Base-by-base conservation (phyloP, 2,329 filamentous ascomycete genomes). In the Claviceps cyperi region DNA sequence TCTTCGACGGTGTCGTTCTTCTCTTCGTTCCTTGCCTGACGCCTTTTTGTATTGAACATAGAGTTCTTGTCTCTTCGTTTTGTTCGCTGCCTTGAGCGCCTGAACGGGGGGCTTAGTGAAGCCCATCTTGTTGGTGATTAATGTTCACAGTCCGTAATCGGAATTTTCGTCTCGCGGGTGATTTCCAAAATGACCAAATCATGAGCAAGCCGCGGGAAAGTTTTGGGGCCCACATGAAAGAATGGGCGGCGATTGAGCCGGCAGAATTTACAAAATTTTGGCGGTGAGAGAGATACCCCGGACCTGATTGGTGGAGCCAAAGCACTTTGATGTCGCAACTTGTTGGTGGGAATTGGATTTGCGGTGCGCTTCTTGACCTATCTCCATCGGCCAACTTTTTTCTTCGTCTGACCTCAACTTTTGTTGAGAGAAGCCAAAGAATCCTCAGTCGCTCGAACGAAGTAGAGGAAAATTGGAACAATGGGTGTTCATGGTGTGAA, bases 1-100 rank as follows among this genome's bases (percentile, higher is more conserved):
- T 69, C 87, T 89, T 53, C 87, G 76, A 46, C 78, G 78, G 63
- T 89, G 84, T 54, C 90, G 81, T 60, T 82, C 77, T 59, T 89
- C 85, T 60, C 86, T 81, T 59, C 84, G 86, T 45, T 81, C 72
- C 62, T 81, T 83, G 62, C 88, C 85, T 56, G 79, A 79, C 43
- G 77, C 73, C 62, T 84, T 84, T 69, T 96, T 97, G 62, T 84
- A 77, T 58, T 86, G 81, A 53, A 95, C 74, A 62, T 89, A 84
- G 53, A 91, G 76, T 58, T 83, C 75, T 64, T 92, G 78, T 54
- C 92, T 78, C 62, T 82, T 83, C 21, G 86, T 69, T 66, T 95
- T 96, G 69, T 94, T 94, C 53, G 74, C 76, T 1, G 81, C 66
- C 58, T 70, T 74, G 43, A 72, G 63, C 49, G 71, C 64, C 59